Base-by-base conservation (phyloP, 176 grass and related monocot species). In the Puya raimondii region DNA sequence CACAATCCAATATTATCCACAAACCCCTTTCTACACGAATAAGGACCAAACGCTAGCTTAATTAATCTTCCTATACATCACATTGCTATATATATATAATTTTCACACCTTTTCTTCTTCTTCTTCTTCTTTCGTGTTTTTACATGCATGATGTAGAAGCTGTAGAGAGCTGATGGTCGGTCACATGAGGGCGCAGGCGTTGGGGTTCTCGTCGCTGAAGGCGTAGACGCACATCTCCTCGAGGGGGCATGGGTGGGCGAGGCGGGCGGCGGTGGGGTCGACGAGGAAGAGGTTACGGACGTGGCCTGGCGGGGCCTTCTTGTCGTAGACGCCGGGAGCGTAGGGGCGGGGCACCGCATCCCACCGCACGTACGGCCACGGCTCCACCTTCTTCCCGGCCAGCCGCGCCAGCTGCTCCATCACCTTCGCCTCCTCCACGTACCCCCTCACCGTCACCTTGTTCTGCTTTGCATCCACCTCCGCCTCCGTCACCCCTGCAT, bases 151-250 rank as follows among this genome's bases (percentile, higher is more conserved):
- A n/a, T n/a, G n/a, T n/a, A n/a, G n/a, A n/a, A n/a, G n/a, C n/a
- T n/a, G n/a, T n/a, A n/a, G n/a, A n/a, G n/a, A n/a, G n/a, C n/a
- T n/a, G n/a, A n/a, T n/a, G n/a, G n/a, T 52, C 50, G 1, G 13
- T 56, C 52, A 82, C 91, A 96, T 88, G 26, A 96, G 68, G 42
- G 80, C 18, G 76, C 91, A 96, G 2, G 85, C 84, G 83, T 96
- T 96, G 47, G 91, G 87, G 73, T 96, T 96, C 33, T 96, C 91
- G 74, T 96, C 91, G 66, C 91, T 96, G 80, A 91, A 96, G 6
- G 91, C 84, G 1, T 70, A 9, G 12, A 81, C 77, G 79, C 91
- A 96, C 25, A 75, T 51, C 50, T 25, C 80, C 82, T 96, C 91
- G 3, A 83, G 80, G 11, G 91, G 91, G 47, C 84, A 83, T 1